phyloP scores from a whole-genome alignment of 176 grass and related monocot species.

The Musa troglodytarum region DNA sequence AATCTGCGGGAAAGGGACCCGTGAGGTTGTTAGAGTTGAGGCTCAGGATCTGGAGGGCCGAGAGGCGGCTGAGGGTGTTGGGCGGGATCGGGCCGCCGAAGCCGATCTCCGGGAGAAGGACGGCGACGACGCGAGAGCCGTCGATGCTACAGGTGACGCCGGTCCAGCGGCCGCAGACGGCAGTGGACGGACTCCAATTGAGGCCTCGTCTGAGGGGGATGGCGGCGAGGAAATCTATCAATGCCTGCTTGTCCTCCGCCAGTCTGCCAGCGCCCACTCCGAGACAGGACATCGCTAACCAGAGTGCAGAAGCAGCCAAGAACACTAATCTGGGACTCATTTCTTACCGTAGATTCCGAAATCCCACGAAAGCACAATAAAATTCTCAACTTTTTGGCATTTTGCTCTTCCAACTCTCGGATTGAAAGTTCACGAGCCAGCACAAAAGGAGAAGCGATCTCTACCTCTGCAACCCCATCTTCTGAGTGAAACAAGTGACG shows the following conservation, averaged over 20 bases:
- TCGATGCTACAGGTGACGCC: conserved; percentile 69
- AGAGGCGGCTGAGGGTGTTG: conserved; percentile 50
- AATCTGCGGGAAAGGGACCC: conserved; percentile 40
- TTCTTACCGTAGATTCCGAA: background rate
- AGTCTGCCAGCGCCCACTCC: conserved; percentile 16
- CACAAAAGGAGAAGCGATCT: background rate
- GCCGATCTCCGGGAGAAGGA: conserved; percentile 54
- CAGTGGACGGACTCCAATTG: conserved; percentile 38
- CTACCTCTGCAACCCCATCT: background rate
- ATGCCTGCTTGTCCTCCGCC: conserved; percentile 45
- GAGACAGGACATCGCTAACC: background rate
- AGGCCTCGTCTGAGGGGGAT: conserved; percentile 24
- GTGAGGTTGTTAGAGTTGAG: conserved; percentile 60
- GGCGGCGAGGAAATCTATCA: conserved; percentile 46
- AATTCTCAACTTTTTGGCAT: background rate
- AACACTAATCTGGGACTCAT: background rate
- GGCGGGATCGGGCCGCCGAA: conserved; percentile 48
- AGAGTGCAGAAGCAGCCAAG: conserved; percentile 18
- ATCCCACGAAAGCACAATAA: background rate
- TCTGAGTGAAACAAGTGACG: background rate
- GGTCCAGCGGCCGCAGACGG: conserved; percentile 56
- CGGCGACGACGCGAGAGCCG: conserved; percentile 38
- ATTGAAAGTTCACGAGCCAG: background rate
- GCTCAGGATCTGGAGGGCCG: conserved; percentile 67
- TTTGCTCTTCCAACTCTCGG: background rate